Evolutionary conservation across 1,284 basidiomycete species (phyloP), one percentile per base, ranked within the genome.

Genomic region (Pulveroboletus sp.): DNA sequence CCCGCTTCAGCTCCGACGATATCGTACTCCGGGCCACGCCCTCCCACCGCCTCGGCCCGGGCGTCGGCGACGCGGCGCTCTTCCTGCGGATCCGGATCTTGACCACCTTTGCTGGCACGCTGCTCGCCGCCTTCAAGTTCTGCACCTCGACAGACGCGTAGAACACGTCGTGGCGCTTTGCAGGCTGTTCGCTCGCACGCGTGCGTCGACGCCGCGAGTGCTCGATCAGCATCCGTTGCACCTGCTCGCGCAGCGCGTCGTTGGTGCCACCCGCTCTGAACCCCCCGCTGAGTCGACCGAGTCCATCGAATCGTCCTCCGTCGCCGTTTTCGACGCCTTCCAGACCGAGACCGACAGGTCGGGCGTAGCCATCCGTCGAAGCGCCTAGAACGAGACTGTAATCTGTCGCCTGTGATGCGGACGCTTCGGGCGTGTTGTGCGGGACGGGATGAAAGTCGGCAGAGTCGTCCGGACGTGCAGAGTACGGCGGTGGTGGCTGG

Each of bases 1-100:
- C 62, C 39, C 67, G 57, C 50, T 70, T 72, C 57, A 71, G 25
- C 56, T 71, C 69, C 0, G 69, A 70, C 35, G 70, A 71, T 11
- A 71, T 62, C 49, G 67, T 72, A 1, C 53, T 44, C 22, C 68
- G 69, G 24, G 49, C 26, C 38, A 65, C 36, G 0, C 39, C 35
- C 3, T 58, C 64, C 51, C 53, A 55, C 14, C 12, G 9, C 25
- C 29, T 33, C 10, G 54, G 18, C 0, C 18, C 17, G 6, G 66
- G 65, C 18, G 67, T 70, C 26, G 66, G 69, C n/a, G 68, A 67
- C 8, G 49, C 62, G 1, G 22, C 43, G 10, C 59, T 62, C 18
- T 49, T 56, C 17, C 66, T 45, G 8, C 62, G 59, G 14, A 59
- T 52, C 7, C 64, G 54, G 12, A 60, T 47, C 42, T 59, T 61